Conservation (phyloP, 306 rosid species). For the Trichosanthes truncata region DNA sequence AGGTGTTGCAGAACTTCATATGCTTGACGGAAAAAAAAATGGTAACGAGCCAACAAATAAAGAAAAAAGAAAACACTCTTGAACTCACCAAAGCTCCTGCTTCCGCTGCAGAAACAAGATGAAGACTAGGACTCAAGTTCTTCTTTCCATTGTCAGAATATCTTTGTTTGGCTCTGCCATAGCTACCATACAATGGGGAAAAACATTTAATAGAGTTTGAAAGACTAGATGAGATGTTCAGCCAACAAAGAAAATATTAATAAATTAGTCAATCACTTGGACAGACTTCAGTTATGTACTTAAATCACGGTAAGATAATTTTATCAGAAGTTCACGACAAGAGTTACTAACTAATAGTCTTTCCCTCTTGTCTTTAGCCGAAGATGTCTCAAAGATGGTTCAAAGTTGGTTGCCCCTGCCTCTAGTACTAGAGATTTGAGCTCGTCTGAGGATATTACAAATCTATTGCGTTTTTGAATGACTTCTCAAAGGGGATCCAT, state of each 20-base stretch:
- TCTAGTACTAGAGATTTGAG: too few relatives aligned
- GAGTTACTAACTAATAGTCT: neutral
- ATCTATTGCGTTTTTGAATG: neutral
- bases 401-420: too few relatives aligned
- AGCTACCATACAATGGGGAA: conserved; percentile 33
- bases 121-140: conserved; percentile 59
- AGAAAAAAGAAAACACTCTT: neutral
- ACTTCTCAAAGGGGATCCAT: neutral
- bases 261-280: neutral
- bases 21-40: neutral
- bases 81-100: conserved; percentile 88
- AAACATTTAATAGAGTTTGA: conserved; percentile 3
- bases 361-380: neutral
- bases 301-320: neutral
- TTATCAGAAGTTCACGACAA: neutral
- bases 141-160: conserved; percentile 56
- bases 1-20: neutral
- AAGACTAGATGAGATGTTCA: neutral
- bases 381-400: neutral
- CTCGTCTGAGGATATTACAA: too few relatives aligned
- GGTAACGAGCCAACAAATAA: neutral
- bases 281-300: neutral
- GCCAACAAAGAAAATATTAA: neutral
- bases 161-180: conserved; percentile 78
- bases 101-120: conserved; percentile 97